A percentile compares a stretch with the other conserved stretches of the same genome.
Conservation (phyloP, 2,329 filamentous ascomycete species). For the Fusarium subglutinans region DNA sequence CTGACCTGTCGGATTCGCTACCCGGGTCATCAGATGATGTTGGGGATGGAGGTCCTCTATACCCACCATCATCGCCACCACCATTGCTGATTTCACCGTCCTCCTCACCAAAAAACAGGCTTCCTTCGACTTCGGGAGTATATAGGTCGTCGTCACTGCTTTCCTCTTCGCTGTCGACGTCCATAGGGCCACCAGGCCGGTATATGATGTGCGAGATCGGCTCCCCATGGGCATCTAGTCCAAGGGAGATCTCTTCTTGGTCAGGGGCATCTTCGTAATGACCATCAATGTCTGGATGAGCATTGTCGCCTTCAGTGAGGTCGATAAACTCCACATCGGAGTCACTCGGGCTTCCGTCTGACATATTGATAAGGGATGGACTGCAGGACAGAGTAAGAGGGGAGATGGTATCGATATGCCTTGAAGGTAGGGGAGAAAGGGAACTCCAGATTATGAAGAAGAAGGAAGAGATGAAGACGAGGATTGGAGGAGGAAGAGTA, state of each 20-base stretch:
- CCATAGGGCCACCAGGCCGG: neutral
- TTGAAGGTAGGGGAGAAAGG: neutral
- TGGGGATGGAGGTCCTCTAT: neutral
- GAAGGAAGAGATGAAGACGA: neutral
- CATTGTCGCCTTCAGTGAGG: constrained; percentile 1
- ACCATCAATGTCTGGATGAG: neutral
- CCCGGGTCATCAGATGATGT: neutral
- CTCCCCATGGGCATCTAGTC: neutral
- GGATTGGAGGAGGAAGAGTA: neutral
- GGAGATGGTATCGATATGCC: neutral
- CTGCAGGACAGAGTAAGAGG: neutral
- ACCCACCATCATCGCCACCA: neutral
- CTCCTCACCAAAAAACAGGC: neutral
- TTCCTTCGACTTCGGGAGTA: neutral
- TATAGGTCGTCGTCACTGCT: neutral
- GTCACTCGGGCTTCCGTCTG: neutral
- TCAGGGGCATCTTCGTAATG: neutral
- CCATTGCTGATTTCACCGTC: neutral
- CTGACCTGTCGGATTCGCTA: neutral
- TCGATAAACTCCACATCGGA: constrained; percentile 7
- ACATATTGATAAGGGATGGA: neutral
- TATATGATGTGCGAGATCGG: neutral
- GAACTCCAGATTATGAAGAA: neutral
- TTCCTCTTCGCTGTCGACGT: neutral
- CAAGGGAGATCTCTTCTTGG: neutral